A percentile compares a stretch with the other conserved stretches of the same genome.
phyloP scores from a whole-genome alignment of 352 stramenopile species.

The Phytopythium aichiense region DNA sequence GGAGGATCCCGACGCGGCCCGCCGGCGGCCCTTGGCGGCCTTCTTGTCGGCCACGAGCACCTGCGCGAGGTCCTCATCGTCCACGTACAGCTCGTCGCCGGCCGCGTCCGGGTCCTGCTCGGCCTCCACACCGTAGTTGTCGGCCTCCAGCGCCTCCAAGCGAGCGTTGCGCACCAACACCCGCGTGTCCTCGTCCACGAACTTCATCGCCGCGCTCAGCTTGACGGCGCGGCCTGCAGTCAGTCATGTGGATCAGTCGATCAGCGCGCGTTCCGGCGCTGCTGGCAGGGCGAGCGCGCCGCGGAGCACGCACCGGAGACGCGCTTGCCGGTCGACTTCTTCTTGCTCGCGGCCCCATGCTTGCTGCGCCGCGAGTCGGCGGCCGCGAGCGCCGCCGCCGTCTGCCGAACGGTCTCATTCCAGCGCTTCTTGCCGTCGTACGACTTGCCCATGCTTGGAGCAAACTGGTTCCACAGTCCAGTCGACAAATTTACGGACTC shows the following conservation, averaged over 20 bases:
- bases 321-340: conserved; percentile 42
- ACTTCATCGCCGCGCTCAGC: conserved; percentile 79
- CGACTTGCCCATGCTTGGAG: conserved; percentile 49
- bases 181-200: conserved; percentile 80
- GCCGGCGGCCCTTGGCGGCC: conserved; percentile 19
- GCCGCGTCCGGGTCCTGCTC: conserved; percentile 42
- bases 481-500: too few species aligned
- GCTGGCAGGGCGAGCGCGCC: background rate
- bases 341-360: conserved; percentile 2
- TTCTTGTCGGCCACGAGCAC: conserved; percentile 32
- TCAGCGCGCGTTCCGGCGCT: background rate
- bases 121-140: conserved; percentile 82
- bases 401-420: conserved; percentile 77
- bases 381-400: conserved; percentile 16
- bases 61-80: conserved; percentile 36
- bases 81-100: conserved; percentile 59
- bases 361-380: conserved; percentile 5
- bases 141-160: conserved; percentile 84
- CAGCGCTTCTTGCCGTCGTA: conserved; percentile 84
- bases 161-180: conserved; percentile 80
- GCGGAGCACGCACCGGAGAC: conserved; percentile 41
- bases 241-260: background rate
- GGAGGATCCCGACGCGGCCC: conserved; percentile 7
- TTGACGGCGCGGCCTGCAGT: conserved; percentile 60
- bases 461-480: too few species aligned